Evolutionary conservation across 2,329 filamentous ascomycete species (phyloP).

Genomic region (Pyrenochaeta sp.): DNA sequence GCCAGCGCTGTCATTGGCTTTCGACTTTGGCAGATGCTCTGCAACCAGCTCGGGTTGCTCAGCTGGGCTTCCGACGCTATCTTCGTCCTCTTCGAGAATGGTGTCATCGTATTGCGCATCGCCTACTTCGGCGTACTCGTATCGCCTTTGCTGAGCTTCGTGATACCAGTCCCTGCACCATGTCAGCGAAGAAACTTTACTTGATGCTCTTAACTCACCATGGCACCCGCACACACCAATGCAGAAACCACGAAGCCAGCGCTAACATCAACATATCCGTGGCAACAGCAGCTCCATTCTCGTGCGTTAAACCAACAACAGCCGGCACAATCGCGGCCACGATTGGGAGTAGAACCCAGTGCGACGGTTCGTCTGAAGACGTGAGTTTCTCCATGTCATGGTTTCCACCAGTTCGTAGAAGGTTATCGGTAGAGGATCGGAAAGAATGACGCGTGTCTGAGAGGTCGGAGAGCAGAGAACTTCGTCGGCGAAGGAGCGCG

Average conservation of each 20-base stretch:
- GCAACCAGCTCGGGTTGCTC: slow-evolving; percentile 18
- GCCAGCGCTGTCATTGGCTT: slow-evolving; percentile 3
- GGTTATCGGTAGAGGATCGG: slow-evolving; percentile 73
- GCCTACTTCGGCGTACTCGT: slow-evolving; percentile 35
- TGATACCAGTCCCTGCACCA: slow-evolving; percentile 61
- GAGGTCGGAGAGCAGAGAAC: slow-evolving; percentile 80
- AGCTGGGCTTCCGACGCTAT: slow-evolving; percentile 19
- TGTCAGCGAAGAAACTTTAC: slow-evolving; percentile 10
- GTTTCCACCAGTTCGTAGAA: slow-evolving; percentile 63
- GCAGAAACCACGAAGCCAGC: slow-evolving; percentile 84
- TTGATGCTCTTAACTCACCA: slow-evolving; percentile 65
- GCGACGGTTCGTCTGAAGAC: slow-evolving; percentile 64
- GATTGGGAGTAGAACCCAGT: slow-evolving; percentile 82
- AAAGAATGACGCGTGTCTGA: slow-evolving; percentile 73
- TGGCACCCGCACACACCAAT: slow-evolving; percentile 90
- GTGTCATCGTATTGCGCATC: slow-evolving; percentile 27
- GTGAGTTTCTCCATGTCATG: slow-evolving; percentile 38
- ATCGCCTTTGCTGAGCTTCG: slow-evolving; percentile 54
- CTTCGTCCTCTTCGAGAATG: slow-evolving; percentile 43
- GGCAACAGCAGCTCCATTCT: slow-evolving; percentile 81
- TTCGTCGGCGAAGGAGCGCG: slow-evolving; percentile 64
- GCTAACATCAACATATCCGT: slow-evolving; percentile 85
- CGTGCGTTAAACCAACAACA: slow-evolving; percentile 82
- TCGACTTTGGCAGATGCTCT: slow-evolving; percentile 18
- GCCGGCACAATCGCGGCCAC: slow-evolving; percentile 86